Evolutionary conservation across 306 rosid genomes (phyloP).

Genomic region (Pterocarpus santalinus): DNA sequence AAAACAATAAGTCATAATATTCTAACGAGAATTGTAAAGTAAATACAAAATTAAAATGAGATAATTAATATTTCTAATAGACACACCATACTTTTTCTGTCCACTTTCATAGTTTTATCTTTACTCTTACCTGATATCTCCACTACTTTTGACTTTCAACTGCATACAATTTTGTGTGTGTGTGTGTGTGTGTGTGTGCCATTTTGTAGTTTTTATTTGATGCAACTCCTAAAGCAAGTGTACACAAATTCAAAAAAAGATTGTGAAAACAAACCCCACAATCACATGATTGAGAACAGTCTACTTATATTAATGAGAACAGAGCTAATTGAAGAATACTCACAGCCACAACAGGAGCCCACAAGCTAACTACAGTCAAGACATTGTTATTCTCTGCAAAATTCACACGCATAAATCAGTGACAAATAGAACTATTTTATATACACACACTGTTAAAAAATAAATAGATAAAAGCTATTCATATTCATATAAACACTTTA

Average conservation of each 20-base stretch:
- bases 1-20: not conserved
- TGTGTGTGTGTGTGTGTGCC: not conserved
- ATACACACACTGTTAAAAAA: not conserved
- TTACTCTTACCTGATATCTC: not conserved
- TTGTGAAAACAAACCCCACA: slow-evolving; percentile 24
- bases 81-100: not conserved
- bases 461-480: not conserved
- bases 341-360: slow-evolving; percentile 99
- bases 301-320: slow-evolving; percentile 18
- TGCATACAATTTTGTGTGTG: slow-evolving; percentile 7
- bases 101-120: not conserved
- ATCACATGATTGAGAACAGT: slow-evolving; percentile 13
- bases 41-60: not conserved
- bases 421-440: slow-evolving; percentile 26
- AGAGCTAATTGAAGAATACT: slow-evolving; percentile 57
- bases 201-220: not conserved
- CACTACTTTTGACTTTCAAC: slow-evolving; percentile 25
- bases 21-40: not conserved
- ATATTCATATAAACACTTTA: not conserved
- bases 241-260: not conserved
- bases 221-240: slow-evolving; percentile 7
- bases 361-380: slow-evolving; percentile 78
- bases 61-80: not conserved
- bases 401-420: slow-evolving; percentile 45
- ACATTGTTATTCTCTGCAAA: slow-evolving; percentile 82